Conservation (phyloP, 179 eudicot genomes). For the Beta macrorhiza region DNA sequence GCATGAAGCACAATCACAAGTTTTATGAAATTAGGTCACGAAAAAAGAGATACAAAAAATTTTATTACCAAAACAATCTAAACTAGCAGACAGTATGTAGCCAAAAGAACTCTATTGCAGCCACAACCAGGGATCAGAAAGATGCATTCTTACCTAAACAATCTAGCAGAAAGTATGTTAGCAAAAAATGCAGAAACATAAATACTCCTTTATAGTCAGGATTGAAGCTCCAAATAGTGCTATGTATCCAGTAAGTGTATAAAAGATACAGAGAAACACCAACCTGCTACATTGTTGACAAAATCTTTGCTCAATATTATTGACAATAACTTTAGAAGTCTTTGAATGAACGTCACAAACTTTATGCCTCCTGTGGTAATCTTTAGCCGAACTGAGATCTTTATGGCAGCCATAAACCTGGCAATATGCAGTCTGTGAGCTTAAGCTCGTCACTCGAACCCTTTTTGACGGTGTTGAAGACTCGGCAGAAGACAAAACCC, state of each 20-base stretch:
- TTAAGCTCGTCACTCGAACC: conserved; percentile 33
- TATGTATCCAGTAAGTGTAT: not conserved
- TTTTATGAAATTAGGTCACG: too few species aligned
- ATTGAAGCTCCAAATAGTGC: not conserved
- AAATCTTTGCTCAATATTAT: conserved; percentile 72
- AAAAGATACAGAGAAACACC: conserved; percentile 12
- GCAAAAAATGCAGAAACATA: not conserved
- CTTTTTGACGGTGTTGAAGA: conserved; percentile 45
- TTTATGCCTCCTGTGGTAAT: conserved; percentile 73
- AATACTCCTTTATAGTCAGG: not conserved
- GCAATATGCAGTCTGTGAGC: conserved; percentile 47
- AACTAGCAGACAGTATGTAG: too few species aligned
- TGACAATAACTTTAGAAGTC: conserved; percentile 67
- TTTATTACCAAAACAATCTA: too few species aligned
- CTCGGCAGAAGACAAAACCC: conserved; percentile 37
- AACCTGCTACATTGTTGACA: conserved; percentile 98
- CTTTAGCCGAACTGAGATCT: conserved; percentile 65
- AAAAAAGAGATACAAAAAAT: too few species aligned
- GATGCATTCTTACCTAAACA: not conserved
- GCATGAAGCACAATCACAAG: too few species aligned
- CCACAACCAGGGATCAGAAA: not conserved
- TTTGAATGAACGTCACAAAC: conserved; percentile 86
- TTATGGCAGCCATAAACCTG: conserved; percentile 71
- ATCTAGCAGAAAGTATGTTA: not conserved
- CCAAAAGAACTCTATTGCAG: not conserved